A percentile compares a stretch with the other conserved stretches of the same genome.
Conservation (phyloP, 2,329 filamentous ascomycete species). For the Polytolypa hystricis region DNA sequence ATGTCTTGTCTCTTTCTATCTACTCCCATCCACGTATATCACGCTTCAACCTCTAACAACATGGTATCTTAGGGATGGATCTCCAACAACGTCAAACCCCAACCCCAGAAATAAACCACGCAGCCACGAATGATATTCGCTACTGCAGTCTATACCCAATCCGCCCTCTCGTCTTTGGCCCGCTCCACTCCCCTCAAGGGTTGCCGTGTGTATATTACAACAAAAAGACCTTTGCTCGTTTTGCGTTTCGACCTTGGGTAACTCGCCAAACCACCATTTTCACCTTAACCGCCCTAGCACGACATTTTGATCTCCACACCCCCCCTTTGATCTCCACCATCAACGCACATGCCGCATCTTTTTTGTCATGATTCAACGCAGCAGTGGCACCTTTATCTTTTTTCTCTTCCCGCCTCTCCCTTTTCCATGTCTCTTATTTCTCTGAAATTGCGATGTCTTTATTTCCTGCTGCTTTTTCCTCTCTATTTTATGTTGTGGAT, state of each 20-base stretch:
- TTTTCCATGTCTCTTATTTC: slow-evolving; percentile 15
- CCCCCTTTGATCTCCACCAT: no score
- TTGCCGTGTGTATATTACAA: no score
- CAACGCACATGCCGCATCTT: no score
- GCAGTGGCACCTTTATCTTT: slow-evolving; percentile 2
- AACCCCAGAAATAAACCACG: slow-evolving; percentile 27
- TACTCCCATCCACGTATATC: background rate
- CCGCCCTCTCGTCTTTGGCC: background rate
- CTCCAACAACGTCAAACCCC: slow-evolving; percentile 68
- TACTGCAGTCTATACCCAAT: background rate
- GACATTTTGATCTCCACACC: no score
- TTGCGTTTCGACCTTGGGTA: no score
- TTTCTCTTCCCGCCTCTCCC: slow-evolving; percentile 20
- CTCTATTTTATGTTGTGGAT: slow-evolving; percentile 12
- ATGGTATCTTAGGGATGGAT: slow-evolving; percentile 50
- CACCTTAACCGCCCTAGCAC: no score
- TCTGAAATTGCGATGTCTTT: slow-evolving; percentile 14
- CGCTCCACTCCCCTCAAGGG: no score
- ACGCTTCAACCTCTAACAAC: slow-evolving; percentile 12
- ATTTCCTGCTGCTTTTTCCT: slow-evolving; percentile 14
- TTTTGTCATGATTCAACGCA: slow-evolving; percentile 6
- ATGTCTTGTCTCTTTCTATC: slow-evolving; percentile 16
- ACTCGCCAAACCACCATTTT: no score
- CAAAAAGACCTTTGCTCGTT: no score
- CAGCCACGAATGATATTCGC: slow-evolving; percentile 1